Conservation (phyloP, 192 early-diverging fungal species). For the Backusella tuberculispora region DNA sequence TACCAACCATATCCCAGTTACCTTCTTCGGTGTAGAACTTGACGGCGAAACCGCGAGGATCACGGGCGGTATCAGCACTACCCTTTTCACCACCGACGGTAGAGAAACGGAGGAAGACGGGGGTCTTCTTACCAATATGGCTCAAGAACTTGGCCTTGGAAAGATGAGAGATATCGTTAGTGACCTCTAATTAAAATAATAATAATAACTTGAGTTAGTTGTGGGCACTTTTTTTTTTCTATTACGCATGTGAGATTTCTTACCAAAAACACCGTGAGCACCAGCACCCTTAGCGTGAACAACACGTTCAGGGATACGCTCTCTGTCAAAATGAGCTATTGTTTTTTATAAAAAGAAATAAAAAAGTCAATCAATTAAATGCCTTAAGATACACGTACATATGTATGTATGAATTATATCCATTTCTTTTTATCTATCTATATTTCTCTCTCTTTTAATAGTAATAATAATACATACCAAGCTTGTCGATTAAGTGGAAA, state of each 20-base stretch:
- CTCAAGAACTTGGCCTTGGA: slow-evolving; percentile 77
- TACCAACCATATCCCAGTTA: slow-evolving; percentile 88
- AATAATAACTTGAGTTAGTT: background rate
- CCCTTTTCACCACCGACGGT: slow-evolving; percentile 80
- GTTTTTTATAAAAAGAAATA: too few species aligned
- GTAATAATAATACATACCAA: slow-evolving; percentile 30
- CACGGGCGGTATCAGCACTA: slow-evolving; percentile 75
- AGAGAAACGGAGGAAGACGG: slow-evolving; percentile 80
- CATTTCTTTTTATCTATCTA: background rate
- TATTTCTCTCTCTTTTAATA: background rate
- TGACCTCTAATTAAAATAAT: slow-evolving; percentile 55
- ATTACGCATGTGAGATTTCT: background rate
- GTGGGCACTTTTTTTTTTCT: background rate
- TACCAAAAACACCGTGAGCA: slow-evolving; percentile 79
- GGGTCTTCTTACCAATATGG: slow-evolving; percentile 76
- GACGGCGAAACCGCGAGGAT: slow-evolving; percentile 81
- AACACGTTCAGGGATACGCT: slow-evolving; percentile 86
- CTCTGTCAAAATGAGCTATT: slow-evolving; percentile 79
- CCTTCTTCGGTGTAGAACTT: slow-evolving; percentile 89
- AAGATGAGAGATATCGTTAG: slow-evolving; percentile 68
- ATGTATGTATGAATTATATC: background rate
- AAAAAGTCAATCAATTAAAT: background rate
- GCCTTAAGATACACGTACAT: background rate
- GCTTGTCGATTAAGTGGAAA: slow-evolving; percentile 78
- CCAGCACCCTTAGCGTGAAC: slow-evolving; percentile 88